Conservation (phyloP, 768 basidiomycete species). For the Agaricus blazei region DNA sequence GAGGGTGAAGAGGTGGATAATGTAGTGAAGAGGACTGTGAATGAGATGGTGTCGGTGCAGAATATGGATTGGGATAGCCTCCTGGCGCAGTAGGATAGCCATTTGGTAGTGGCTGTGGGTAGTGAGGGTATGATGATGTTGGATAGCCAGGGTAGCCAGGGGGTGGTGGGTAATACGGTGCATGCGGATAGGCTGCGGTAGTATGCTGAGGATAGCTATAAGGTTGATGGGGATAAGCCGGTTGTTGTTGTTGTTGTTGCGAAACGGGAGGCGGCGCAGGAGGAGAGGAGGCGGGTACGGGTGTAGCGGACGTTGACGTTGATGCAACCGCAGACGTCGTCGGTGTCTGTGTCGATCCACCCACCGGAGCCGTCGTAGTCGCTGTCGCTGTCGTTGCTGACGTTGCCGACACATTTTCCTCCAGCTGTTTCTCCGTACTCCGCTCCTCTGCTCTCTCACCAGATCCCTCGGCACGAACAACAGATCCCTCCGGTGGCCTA, state of each 20-base stretch:
- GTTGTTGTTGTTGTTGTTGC: slow-evolving; percentile 15
- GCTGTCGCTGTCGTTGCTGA: slow-evolving; percentile 6
- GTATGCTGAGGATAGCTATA: slow-evolving; percentile 44
- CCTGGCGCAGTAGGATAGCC: slow-evolving; percentile 8
- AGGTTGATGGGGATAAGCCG: slow-evolving; percentile 45
- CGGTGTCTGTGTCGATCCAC: too few relatives aligned
- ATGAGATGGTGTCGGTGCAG: slow-evolving; percentile 22
- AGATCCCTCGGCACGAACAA: not conserved
- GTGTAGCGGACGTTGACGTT: too few relatives aligned
- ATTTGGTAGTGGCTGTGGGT: slow-evolving; percentile 34
- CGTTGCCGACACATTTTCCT: slow-evolving; percentile 6
- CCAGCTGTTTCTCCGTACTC: slow-evolving; percentile 14
- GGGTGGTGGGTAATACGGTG: slow-evolving; percentile 57
- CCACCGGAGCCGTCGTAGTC: not conserved
- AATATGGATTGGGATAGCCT: slow-evolving; percentile 30
- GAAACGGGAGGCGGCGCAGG: slow-evolving; percentile 8
- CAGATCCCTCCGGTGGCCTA: not conserved
- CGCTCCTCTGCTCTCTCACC: slow-evolving; percentile 14
- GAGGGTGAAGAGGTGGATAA: slow-evolving; percentile 21
- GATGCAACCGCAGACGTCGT: too few relatives aligned
- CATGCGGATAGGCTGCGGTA: slow-evolving; percentile 58
- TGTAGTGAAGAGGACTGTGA: slow-evolving; percentile 30
- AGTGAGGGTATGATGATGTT: slow-evolving; percentile 26
- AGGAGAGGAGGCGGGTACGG: slow-evolving; percentile 1
- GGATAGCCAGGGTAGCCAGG: slow-evolving; percentile 39